Conservation (phyloP, 208 protist genomes). For the Leishmania major region DNA sequence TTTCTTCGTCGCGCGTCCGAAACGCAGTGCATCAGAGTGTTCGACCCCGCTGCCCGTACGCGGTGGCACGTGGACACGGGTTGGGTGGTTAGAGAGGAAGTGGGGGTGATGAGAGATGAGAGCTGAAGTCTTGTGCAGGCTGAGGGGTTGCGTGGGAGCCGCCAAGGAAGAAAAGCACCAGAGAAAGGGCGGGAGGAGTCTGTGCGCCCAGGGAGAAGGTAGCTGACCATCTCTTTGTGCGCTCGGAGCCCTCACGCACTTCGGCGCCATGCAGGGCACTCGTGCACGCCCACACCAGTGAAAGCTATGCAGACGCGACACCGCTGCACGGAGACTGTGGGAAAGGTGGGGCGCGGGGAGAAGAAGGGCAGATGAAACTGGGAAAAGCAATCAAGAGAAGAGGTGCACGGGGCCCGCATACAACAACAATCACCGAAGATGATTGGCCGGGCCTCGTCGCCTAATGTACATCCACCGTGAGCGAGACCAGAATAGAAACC, state of each 20-base stretch:
- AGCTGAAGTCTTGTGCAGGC: neutral
- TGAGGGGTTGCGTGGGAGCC: neutral
- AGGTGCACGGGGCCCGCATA: neutral
- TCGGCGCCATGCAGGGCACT: neutral
- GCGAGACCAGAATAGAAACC: neutral
- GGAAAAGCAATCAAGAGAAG: neutral
- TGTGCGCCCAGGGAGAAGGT: neutral
- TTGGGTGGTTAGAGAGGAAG: neutral
- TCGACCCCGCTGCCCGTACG: neutral
- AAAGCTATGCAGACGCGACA: neutral
- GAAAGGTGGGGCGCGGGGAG: neutral
- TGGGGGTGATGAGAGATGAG: neutral
- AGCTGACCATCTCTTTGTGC: neutral
- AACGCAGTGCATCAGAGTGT: neutral
- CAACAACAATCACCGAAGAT: neutral
- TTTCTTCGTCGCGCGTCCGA: neutral
- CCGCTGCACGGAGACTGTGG: neutral
- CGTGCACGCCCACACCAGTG: neutral
- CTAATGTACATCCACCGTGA: conserved; percentile 4
- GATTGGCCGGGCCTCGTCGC: no score
- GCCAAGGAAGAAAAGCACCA: neutral
- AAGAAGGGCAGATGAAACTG: neutral
- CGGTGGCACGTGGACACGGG: neutral
- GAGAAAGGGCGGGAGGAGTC: neutral
- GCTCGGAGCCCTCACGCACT: no score